Conservation (phyloP, 192 early-diverging fungal genomes). For the Umbelopsis vinacea region DNA sequence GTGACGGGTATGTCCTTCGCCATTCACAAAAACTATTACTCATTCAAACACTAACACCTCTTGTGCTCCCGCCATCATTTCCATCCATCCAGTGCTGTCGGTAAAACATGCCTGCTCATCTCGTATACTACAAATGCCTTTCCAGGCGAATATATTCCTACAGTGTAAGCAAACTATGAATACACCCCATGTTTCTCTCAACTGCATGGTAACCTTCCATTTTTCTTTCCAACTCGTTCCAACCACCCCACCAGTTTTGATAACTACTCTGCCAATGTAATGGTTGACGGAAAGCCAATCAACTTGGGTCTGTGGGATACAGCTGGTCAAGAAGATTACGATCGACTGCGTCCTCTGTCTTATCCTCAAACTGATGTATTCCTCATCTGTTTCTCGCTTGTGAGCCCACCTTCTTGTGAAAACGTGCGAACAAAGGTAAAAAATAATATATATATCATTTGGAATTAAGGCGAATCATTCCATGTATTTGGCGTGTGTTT, state of each 20-base stretch:
- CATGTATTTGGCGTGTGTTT: no score
- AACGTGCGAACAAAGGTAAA: slow-evolving; percentile 38
- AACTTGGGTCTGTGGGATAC: slow-evolving; percentile 94
- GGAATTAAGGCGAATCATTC: no score
- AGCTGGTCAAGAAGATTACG: slow-evolving; percentile 94
- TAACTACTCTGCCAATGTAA: slow-evolving; percentile 95
- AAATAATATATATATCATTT: no score
- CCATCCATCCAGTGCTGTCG: slow-evolving; percentile 77
- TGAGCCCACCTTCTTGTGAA: slow-evolving; percentile 36
- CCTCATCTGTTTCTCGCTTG: slow-evolving; percentile 34
- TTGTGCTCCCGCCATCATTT: not conserved
- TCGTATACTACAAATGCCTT: slow-evolving; percentile 99
- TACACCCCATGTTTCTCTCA: not conserved
- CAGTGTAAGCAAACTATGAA: slow-evolving; percentile 78
- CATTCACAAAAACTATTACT: not conserved
- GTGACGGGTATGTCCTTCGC: slow-evolving; percentile 32
- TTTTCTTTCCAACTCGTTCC: slow-evolving; percentile 54
- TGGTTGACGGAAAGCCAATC: slow-evolving; percentile 95
- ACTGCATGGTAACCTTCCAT: not conserved
- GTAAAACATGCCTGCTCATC: slow-evolving; percentile 97
- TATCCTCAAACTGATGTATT: slow-evolving; percentile 81
- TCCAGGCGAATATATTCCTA: slow-evolving; percentile 99
- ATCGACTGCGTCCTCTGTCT: slow-evolving; percentile 87
- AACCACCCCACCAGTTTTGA: slow-evolving; percentile 66
- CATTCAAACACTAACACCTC: not conserved